Evolutionary conservation across 371 early-diverging fungal species (phyloP), one percentile per base, ranked within the genome.

Genomic region (Apophysomyces sp.): DNA sequence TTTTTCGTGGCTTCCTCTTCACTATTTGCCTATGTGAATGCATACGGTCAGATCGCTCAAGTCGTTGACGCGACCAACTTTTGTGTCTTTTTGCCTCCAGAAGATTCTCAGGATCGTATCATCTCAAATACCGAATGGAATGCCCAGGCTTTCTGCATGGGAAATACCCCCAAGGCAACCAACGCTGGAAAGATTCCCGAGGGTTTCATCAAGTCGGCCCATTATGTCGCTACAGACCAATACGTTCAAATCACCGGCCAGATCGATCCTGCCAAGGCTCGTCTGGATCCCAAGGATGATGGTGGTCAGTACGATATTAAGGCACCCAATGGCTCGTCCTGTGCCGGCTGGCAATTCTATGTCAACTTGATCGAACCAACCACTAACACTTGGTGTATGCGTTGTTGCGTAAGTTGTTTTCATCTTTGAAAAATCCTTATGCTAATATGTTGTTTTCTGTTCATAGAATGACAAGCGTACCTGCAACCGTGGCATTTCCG

Each of bases 241-340:
- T 86, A 76, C 57, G 81, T 83, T 44, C 86, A 86, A 68, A 63
- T 86, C 34, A 83, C 85, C 28, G 85, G 86, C 3, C 77, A 77
- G 52, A 86, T 86, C 39, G 73, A 86, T 55, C 73, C 82, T 41
- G 58, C 71, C 16, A 81, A 80, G 54, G 82, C 71, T 27, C 73
- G 74, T 34, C 58, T 84, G 27, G 56, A 60, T 60, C 61, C 64
- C 30, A 72, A 70, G 15, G 86, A 84, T 53, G 79, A 81, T 9
- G 86, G 86, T 37, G 86, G 85, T 54, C 83, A 86, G 64, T 76
- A 78, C 58, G 53, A 53, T 53, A 53, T 53, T 27, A 53, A 53
- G n/a, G 53, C 53, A 9, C 56, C 56, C 36, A 56, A 56, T 36
- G 56, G 56, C 15, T 32, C 37, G 1, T 56, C 56, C 9, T 56